Evolutionary conservation across 2,329 filamentous ascomycete genomes (phyloP), one percentile per base, ranked within the genome.

Genomic region (Colletotrichum lindemuthianum): DNA sequence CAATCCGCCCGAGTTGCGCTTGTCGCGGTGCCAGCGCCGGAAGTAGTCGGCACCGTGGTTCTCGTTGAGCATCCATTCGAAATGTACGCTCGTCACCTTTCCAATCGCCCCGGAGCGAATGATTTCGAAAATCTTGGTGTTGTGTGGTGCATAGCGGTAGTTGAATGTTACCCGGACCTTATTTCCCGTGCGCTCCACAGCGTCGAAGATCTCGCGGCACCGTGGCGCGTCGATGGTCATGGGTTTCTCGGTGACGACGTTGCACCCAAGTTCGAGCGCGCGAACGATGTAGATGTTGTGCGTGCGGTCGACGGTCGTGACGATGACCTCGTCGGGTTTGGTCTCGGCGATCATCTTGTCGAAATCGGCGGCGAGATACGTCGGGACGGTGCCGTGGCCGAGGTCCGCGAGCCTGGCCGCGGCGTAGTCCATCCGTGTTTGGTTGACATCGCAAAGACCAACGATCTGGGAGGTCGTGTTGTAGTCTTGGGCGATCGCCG

Each of bases 241-340:
- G 2, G 82, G 82, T 69, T 84, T 84, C 68, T 84, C 82, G 0
- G 79, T 83, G 15, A 84, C 77, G 3, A 81, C 81, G 65, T 82
- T 77, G 66, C 81, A 82, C 8, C 81, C 82, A 4, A 82, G 72
- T 47, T 83, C 81, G 52, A 89, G 76, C 0, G 87, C 85, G 3
- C 83, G 80, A 6, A 87, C 78, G 52, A 88, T 88, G 74, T 89
- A 89, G 34, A 77, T 80, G 69, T 88, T 78, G 72, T 89, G 87
- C 4, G 85, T 87, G 33, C 86, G 82, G 73, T 89, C 87, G 69
- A 89, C 87, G 0, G 86, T 88, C 1, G 86, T 88, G 13, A 89
- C 80, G 67, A 89, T 88, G 13, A 89, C 80, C 70, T 87, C 85
- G 72, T 89, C 85, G 0, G 87, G 86, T 60, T 79, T 79, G 0